phyloP scores from a whole-genome alignment of 1,139 yeast species.

The Saccharomyces hybrid region DNA sequence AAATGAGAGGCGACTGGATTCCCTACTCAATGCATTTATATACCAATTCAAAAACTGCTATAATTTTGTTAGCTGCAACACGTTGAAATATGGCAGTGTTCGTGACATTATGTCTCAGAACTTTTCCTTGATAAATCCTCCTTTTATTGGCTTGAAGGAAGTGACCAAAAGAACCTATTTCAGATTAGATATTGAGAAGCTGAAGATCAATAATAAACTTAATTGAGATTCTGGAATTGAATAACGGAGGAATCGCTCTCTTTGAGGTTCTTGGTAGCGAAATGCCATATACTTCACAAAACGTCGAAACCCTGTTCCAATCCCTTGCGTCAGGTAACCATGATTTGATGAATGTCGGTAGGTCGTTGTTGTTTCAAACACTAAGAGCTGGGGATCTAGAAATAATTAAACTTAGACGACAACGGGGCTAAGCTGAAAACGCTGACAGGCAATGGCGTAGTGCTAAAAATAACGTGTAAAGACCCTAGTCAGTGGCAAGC shows the following conservation, averaged over 20 bases:
- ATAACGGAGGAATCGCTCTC: slow-evolving; percentile 29
- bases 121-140: slow-evolving; percentile 10
- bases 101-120: slow-evolving; percentile 12
- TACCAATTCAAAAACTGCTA: slow-evolving; percentile 12
- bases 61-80: slow-evolving; percentile 11
- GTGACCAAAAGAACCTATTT: slow-evolving; percentile 16
- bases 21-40: slow-evolving; percentile 8
- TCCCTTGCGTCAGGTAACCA: slow-evolving; percentile 8
- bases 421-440: slow-evolving; percentile 13
- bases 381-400: slow-evolving; percentile 30
- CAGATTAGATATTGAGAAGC: slow-evolving; percentile 9
- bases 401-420: slow-evolving; percentile 5
- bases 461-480: slow-evolving; percentile 13
- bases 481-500: slow-evolving; percentile 17
- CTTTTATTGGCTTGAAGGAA: slow-evolving; percentile 11
- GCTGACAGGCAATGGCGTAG: slow-evolving; percentile 12
- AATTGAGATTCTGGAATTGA: slow-evolving; percentile 27
- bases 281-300: slow-evolving; percentile 7
- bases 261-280: slow-evolving; percentile 28
- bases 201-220: slow-evolving; percentile 17
- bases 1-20: not conserved
- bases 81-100: slow-evolving; percentile 9
- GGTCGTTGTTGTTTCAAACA: slow-evolving; percentile 33
- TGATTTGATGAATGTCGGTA: slow-evolving; percentile 22
- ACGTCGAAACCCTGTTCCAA: slow-evolving; percentile 8